Evolutionary conservation across 2,329 filamentous ascomycete species (phyloP), one percentile per base, ranked within the genome.

Genomic region (Calonectria pseudoturangicola): DNA sequence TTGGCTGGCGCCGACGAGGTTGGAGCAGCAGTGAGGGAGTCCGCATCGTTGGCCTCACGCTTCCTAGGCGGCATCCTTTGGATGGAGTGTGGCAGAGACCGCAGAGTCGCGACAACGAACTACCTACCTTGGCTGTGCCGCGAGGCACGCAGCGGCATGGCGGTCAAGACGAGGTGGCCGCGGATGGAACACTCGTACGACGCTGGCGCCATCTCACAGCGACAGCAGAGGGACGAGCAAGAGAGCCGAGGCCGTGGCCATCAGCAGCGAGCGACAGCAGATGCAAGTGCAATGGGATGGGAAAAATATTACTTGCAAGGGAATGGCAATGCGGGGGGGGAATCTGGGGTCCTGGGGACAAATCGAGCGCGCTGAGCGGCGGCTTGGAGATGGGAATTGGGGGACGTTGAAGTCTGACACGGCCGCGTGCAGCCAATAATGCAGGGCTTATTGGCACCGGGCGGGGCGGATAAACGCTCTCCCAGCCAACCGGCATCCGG

Each of bases 41-140:
- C 80, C 66, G 75, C 79, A 78, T 80, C 77, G 62, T 72, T 72
- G 47, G 65, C 70, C 58, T 78, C 76, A 80, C 84, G 80, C 77
- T 79, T 83, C 79, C 84, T 86, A 50, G 83, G 80, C 65, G 86
- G 82, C 86, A 87, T 87, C 50, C 70, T 80, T 78, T 69, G 58
- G 58, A 54, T 56, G 69, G 68, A 39, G 36, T 74, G 56, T 74
- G 69, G 54, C 54, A 62, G 50, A 62, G 50, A 69, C 64, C 66
- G 71, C 66, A 63, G 25, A 66, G 63, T 67, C 67, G 73, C 56
- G 71, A 65, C 65, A 50, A 63, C 58, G 48, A 58, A 60, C 58
- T 72, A 78, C 74, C 73, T 79, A 75, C 73, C 77, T 77, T 79
- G 73, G 70, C 75, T 76, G 69, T 74, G 73, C 72, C 74, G 66